These are phyloP conservation scores for Pyrenochaeta sp. DNA, from an alignment of 2,329 filamentous ascomycete species.

Conservation along the genomic window DNA sequence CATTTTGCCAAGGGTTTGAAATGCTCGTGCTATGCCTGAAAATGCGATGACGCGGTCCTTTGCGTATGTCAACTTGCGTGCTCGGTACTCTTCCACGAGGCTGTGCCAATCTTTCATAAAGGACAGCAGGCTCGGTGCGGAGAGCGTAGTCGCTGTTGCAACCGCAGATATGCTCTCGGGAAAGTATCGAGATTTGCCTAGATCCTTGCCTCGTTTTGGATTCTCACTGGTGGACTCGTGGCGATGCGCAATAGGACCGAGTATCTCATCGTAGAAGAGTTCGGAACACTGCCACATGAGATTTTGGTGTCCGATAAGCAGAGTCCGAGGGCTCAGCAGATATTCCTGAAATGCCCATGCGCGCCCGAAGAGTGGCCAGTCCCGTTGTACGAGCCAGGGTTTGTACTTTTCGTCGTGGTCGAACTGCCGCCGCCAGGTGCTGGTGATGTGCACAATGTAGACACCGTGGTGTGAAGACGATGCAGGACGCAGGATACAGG, in stretches of 20 bases:
- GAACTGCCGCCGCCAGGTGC: not conserved
- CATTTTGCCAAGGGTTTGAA: not conserved
- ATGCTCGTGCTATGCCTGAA: constrained; percentile 13
- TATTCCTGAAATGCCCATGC: constrained; percentile 33
- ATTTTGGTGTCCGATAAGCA: constrained; percentile 17
- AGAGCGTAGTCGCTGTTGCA: not conserved
- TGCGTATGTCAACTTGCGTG: not conserved
- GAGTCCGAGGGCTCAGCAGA: constrained; percentile 15
- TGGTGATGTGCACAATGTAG: constrained; percentile 10
- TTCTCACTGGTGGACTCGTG: not conserved
- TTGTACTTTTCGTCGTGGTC: not conserved
- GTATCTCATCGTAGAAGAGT: constrained; percentile 15
- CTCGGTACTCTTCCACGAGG: constrained; percentile 12
- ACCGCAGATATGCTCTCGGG: not conserved
- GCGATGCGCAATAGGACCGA: not conserved
- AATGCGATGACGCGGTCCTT: constrained; percentile 18
- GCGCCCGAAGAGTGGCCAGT: constrained; percentile 21
- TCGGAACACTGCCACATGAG: constrained; percentile 21
- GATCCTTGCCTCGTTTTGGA: not conserved
- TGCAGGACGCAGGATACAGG: constrained; percentile 10
- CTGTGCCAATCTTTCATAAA: constrained; percentile 8
- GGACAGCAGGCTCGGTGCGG: not conserved
- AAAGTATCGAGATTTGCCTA: constrained; percentile 14
- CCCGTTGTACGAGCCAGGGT: constrained; percentile 6
- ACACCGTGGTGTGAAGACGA: not conserved